Conservation (phyloP, 495 filamentous ascomycete genomes). For the Sordaria brevicollis region DNA sequence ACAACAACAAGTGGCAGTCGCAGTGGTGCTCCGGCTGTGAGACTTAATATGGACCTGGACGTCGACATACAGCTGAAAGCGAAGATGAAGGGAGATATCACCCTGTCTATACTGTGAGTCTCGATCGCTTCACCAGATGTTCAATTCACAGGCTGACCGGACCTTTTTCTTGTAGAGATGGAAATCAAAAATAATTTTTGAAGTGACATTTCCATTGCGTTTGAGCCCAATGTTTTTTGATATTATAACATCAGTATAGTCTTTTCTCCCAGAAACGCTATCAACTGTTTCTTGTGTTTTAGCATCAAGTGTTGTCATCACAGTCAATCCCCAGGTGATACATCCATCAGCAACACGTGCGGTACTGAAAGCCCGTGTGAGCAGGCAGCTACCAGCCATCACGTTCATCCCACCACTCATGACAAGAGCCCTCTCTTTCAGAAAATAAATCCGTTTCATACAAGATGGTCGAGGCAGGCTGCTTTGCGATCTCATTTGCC, state of each 20-base stretch:
- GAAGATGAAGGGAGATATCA: slow-evolving; percentile 18
- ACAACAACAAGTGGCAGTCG: background rate
- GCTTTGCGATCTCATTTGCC: background rate
- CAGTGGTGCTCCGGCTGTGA: slow-evolving; percentile 14
- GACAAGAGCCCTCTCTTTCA: background rate
- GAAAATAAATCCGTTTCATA: background rate
- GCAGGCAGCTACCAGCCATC: background rate
- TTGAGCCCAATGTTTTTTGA: background rate
- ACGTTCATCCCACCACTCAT: background rate
- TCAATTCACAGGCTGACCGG: background rate
- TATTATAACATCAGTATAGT: background rate
- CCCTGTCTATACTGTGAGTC: slow-evolving; percentile 15
- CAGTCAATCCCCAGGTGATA: background rate
- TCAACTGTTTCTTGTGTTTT: background rate
- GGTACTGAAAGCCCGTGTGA: background rate
- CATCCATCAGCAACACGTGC: background rate
- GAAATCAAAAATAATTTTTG: background rate
- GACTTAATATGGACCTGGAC: slow-evolving; percentile 21
- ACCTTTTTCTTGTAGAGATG: background rate
- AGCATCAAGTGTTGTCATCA: background rate
- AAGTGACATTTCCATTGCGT: no score
- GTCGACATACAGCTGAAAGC: slow-evolving; percentile 19
- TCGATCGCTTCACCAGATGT: background rate
- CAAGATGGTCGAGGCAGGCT: background rate
- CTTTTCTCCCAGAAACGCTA: background rate